phyloP scores from a whole-genome alignment of 169 alveolate genomes.

The Plasmodium chabaudi region DNA sequence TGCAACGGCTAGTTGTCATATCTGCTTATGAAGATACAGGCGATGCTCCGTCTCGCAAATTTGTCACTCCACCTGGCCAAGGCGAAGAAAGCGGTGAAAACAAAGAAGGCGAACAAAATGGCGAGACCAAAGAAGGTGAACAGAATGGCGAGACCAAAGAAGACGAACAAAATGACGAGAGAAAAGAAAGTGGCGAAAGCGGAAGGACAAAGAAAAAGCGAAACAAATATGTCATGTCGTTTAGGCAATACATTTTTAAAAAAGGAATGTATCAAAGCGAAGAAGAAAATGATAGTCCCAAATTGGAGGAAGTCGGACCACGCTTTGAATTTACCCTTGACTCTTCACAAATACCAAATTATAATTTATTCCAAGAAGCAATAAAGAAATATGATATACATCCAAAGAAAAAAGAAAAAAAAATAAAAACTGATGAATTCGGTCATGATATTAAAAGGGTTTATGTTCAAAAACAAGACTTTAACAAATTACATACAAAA shows the following conservation, averaged over 20 bases:
- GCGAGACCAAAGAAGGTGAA: too few relatives aligned
- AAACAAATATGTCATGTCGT: conserved; percentile 5
- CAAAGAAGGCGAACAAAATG: too few relatives aligned
- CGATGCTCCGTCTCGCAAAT: neutral
- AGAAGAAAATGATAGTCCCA: neutral
- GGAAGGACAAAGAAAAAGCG: neutral
- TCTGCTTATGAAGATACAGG: conserved; percentile 9
- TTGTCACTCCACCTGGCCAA: neutral
- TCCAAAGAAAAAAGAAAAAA: conserved; percentile 3
- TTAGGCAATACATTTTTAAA: conserved; percentile 28
- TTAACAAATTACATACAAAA: conserved; percentile 45
- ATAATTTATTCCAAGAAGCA: conserved; percentile 52
- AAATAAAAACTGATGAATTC: conserved; percentile 23
- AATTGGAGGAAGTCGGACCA: conserved; percentile 42
- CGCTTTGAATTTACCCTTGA: conserved; percentile 32
- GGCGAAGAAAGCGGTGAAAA: neutral
- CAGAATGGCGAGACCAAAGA: too few relatives aligned
- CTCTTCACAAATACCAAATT: conserved; percentile 16
- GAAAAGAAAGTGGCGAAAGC: neutral
- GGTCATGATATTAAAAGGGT: conserved; percentile 50
- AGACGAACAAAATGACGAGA: neutral
- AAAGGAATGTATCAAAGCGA: conserved; percentile 1
- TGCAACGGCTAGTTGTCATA: conserved; percentile 35
- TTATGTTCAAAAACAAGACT: conserved; percentile 43
- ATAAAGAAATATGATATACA: conserved; percentile 8